Evolutionary conservation across 192 early-diverging fungal genomes (phyloP).

Genomic region (Coemansia sp.): DNA sequence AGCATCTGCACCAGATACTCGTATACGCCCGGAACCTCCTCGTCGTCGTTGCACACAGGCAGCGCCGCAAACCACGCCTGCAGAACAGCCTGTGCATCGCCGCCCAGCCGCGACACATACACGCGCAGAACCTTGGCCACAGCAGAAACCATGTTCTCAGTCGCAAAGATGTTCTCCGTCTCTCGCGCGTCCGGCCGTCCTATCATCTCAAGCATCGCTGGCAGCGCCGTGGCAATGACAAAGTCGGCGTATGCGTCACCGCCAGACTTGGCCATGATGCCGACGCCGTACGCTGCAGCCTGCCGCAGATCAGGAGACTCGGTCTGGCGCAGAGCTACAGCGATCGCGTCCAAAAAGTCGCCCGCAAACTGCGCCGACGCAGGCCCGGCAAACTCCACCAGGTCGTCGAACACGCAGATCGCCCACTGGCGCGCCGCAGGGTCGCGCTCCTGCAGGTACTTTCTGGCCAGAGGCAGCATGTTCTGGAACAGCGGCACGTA

Average conservation of each 20-base stretch:
- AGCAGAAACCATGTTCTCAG: conserved; percentile 93
- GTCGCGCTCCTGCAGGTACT: conserved; percentile 68
- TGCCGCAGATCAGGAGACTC: conserved; percentile 78
- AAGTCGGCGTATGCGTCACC: conserved; percentile 79
- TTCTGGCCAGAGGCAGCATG: conserved; percentile 71
- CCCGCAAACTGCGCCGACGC: conserved; percentile 70
- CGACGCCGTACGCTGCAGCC: conserved; percentile 91
- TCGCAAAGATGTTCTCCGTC: conserved; percentile 79
- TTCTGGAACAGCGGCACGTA: conserved; percentile 84
- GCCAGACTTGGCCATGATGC: conserved; percentile 88
- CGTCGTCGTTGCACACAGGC: conserved; percentile 86
- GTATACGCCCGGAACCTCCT: conserved; percentile 81
- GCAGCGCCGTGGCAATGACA: conserved; percentile 69
- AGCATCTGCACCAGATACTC: conserved; percentile 75
- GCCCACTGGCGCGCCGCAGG: conserved; percentile 85
- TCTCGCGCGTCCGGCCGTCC: conserved; percentile 65
- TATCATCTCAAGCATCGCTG: conserved; percentile 73
- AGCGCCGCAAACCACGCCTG: conserved; percentile 77
- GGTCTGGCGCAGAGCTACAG: conserved; percentile 40
- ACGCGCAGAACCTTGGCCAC: conserved; percentile 85
- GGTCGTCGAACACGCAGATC: conserved; percentile 88
- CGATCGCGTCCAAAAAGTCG: conserved; percentile 40
- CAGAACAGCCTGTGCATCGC: conserved; percentile 62
- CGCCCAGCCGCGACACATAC: conserved; percentile 58
- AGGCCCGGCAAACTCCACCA: conserved; percentile 88